Evolutionary conservation across 2,329 filamentous ascomycete genomes (phyloP), one percentile per base, ranked within the genome.

Genomic region (Calonectria pseudoreteaudii): DNA sequence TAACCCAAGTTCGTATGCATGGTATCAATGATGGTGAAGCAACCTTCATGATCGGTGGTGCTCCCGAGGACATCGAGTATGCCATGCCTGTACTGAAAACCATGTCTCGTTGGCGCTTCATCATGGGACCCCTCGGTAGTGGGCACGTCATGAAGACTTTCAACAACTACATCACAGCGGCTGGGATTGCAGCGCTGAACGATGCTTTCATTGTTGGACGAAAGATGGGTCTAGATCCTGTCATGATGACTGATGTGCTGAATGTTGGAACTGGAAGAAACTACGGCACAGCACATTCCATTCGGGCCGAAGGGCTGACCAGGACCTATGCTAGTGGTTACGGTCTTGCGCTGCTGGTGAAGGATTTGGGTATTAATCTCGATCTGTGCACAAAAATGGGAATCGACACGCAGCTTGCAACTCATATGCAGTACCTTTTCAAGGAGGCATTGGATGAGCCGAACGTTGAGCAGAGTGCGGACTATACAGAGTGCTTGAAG

Each of bases 1-100:
- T 64, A 16, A 64, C 58, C 23, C 58, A 64, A 38, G 58, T 64
- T 16, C 36, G 58, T 16, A 64, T 64, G 58, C 58, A 64, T 14
- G 58, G 38, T 16, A 64, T 64, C 26, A 64, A 64, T 47, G 58
- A 64, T 64, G 58, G 36, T 2, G 58, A 64, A 64, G 58, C 58
- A 44, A 64, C 58, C 3, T 64, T 64, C 20, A 64, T 64, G 58
- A 64, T 64, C 11, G 58, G 58, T 3, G 58, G 58, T 64, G 38
- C 58, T 20, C 36, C 58, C 23, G 58, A 47, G 36, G 58, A 64
- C 11, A 64, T 64, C 14, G 58, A 64, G 36, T 64, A 44, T 47
- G 58, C 23, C 6, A 64, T 64, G 58, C 58, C 58, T 14, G 58
- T 64, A 6, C 14, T 64, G 58, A 64, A 47, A 38, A 64, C 58